phyloP scores from a whole-genome alignment of 2,329 filamentous ascomycete genomes.

The Trichoderma cornu-damae region DNA sequence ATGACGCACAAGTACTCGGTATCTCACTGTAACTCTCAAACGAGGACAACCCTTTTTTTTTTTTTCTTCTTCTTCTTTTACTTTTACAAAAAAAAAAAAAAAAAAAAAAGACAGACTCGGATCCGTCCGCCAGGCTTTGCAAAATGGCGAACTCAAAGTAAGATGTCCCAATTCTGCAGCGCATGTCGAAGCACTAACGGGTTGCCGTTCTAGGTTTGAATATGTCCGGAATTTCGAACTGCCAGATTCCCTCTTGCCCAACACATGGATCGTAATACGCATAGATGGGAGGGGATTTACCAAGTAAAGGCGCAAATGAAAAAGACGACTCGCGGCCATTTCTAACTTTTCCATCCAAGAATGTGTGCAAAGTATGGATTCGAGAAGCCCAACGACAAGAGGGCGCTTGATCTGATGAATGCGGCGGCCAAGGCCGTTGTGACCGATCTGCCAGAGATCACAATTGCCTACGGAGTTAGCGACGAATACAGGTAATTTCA shows the following conservation, averaged over 20 bases:
- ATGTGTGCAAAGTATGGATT: conserved; percentile 80
- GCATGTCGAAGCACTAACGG: neutral
- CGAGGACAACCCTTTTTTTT: conserved; percentile 12
- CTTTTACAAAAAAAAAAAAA: conserved; percentile 4
- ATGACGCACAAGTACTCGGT: conserved; percentile 24
- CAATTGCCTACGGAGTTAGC: conserved; percentile 86
- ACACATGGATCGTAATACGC: conserved; percentile 92
- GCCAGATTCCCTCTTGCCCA: conserved; percentile 71
- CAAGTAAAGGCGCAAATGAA: conserved; percentile 54
- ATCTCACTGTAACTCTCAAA: neutral
- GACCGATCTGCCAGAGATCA: conserved; percentile 75
- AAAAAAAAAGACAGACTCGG: too few species aligned
- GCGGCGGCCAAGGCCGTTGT: conserved; percentile 80
- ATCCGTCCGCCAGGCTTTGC: neutral
- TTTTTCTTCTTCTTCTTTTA: too few species aligned
- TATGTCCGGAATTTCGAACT: conserved; percentile 91
- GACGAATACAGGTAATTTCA: conserved; percentile 77
- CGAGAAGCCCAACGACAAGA: conserved; percentile 84
- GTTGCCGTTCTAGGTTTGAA: conserved; percentile 70
- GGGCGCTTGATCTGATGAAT: conserved; percentile 92
- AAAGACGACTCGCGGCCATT: neutral
- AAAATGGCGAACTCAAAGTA: conserved; percentile 56
- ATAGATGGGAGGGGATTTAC: conserved; percentile 94
- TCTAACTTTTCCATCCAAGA: conserved; percentile 40
- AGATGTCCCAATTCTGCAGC: conserved; percentile 29